Conservation (phyloP, 2,329 filamentous ascomycete species). For the Phyllosticta citriasiana region DNA sequence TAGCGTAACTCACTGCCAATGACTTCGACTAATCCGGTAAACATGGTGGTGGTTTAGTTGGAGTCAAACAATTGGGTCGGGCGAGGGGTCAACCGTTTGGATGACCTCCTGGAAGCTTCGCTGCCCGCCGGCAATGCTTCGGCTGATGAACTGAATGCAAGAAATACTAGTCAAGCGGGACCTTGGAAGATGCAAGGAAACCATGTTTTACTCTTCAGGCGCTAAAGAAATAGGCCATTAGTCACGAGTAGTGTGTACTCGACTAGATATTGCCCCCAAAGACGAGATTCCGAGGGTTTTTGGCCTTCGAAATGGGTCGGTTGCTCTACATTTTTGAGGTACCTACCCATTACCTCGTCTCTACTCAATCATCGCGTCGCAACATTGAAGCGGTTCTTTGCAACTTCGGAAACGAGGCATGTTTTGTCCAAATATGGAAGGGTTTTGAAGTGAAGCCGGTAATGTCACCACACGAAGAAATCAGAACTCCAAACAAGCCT, state of each 20-base stretch:
- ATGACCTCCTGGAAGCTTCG: background rate
- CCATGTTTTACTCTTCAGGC: background rate
- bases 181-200: background rate
- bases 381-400: no score
- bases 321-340: no score
- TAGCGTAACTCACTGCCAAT: constrained; percentile 63
- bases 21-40: constrained; percentile 59
- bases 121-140: background rate
- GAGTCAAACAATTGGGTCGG: background rate
- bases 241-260: background rate
- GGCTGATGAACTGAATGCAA: background rate
- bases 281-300: no score
- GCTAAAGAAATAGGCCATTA: background rate
- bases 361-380: no score
- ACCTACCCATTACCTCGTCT: no score
- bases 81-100: background rate
- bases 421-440: no score
- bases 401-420: no score
- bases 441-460: no score
- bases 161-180: background rate
- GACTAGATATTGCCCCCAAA: background rate
- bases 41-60: constrained; percentile 51
- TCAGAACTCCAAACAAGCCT: no score
- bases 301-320: no score
- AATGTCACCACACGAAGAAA: no score